phyloP scores from a whole-genome alignment of 345 rosid genomes.

The Hypericum androsaemum region DNA sequence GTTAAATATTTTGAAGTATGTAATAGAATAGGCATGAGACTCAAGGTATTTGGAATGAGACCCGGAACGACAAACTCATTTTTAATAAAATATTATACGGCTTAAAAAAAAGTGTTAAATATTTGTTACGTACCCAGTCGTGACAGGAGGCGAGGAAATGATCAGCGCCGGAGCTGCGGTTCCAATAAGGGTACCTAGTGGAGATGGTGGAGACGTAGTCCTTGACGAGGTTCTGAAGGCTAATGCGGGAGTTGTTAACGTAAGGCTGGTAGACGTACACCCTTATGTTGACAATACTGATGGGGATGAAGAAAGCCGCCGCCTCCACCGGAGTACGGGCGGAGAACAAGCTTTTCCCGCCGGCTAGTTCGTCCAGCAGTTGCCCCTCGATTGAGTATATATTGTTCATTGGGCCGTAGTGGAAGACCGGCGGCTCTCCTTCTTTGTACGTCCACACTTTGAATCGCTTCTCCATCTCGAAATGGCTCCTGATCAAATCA shows the following conservation, averaged over 20 bases:
- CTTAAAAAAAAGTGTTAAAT: not conserved
- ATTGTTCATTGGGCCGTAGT: conserved; percentile 31
- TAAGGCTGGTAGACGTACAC: conserved; percentile 24
- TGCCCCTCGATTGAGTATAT: conserved; percentile 49
- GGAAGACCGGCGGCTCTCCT: conserved; percentile 37
- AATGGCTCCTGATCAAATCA: conserved; percentile 28
- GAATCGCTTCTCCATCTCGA: conserved; percentile 45
- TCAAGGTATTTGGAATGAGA: too few species aligned
- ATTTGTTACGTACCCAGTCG: conserved; percentile 43
- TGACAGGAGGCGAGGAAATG: conserved; percentile 54
- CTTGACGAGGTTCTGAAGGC: conserved; percentile 10
- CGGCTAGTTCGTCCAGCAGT: conserved; percentile 40
- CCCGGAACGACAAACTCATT: too few species aligned
- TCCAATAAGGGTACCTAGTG: conserved; percentile 52
- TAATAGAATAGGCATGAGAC: too few species aligned
- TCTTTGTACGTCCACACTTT: conserved; percentile 44
- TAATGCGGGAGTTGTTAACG: conserved; percentile 19
- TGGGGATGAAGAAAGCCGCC: conserved; percentile 36
- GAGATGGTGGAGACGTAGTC: conserved; percentile 35
- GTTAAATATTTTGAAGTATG: too few species aligned
- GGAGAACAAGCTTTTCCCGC: conserved; percentile 17
- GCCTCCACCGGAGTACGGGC: conserved; percentile 37
- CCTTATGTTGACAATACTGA: conserved; percentile 27
- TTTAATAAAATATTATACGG: not conserved
- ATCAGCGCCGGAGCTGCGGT: conserved; percentile 47